Percentiles rank a stretch among this genome's conserved stretches.
These are phyloP conservation scores for Neocallimastix lanati DNA, from an alignment of 192 early-diverging fungal genomes.

Conservation along the genomic window DNA sequence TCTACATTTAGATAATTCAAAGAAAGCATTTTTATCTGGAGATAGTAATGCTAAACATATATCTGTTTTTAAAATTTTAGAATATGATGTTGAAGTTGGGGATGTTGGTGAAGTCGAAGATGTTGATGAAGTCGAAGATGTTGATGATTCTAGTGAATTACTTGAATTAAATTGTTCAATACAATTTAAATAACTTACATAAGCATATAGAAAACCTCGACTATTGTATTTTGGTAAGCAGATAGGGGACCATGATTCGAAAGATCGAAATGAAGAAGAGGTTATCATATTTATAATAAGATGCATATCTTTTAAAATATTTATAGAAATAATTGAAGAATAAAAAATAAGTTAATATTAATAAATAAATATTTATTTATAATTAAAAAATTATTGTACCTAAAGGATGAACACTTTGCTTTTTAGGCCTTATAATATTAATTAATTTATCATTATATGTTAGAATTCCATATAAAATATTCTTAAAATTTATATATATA, in stretches of 20 bases:
- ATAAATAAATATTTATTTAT: background rate
- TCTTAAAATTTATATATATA: background rate
- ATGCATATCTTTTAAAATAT: background rate
- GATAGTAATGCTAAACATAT: background rate
- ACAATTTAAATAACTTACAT: background rate
- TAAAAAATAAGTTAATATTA: background rate
- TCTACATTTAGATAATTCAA: background rate
- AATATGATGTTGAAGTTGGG: background rate
- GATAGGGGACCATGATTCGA: background rate
- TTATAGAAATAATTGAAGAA: too few relatives aligned
- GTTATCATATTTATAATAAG: background rate
- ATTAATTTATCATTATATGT: background rate
- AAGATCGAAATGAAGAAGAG: background rate
- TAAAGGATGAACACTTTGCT: background rate
- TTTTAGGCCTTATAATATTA: background rate
- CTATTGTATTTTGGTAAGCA: background rate
- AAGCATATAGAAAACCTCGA: background rate
- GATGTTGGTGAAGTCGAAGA: too few relatives aligned
- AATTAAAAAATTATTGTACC: background rate
- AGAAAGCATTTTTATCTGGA: background rate
- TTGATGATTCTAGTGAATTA: background rate
- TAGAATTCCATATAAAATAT: background rate
- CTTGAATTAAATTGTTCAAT: background rate
- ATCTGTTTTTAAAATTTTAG: background rate
- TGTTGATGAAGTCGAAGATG: too few relatives aligned